Conservation (phyloP, 805 yeast species). For the Saturnispora quitensis region DNA sequence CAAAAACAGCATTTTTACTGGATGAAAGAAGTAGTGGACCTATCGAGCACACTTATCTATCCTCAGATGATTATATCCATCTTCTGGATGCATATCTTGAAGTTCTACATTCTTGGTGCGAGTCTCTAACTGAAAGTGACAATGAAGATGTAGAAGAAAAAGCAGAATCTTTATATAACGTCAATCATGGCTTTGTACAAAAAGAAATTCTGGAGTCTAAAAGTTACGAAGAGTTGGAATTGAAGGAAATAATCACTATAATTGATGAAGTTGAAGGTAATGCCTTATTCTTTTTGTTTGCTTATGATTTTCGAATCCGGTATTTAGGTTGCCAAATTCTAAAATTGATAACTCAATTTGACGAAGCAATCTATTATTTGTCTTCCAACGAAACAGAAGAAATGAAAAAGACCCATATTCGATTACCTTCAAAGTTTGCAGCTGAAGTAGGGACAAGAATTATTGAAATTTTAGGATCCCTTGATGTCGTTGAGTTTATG, state of each 20-base stretch:
- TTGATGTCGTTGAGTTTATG: conserved; percentile 59
- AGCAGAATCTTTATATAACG: conserved; percentile 28
- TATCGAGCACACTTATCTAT: conserved; percentile 49
- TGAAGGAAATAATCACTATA: conserved; percentile 72
- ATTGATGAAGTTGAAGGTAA: conserved; percentile 95
- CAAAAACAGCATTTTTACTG: conserved; percentile 68
- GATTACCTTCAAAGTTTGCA: conserved; percentile 61
- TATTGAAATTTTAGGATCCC: conserved; percentile 64
- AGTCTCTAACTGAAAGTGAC: conserved; percentile 39
- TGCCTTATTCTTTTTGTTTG: conserved; percentile 83
- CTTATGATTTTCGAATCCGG: conserved; percentile 72
- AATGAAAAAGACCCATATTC: conserved; percentile 33
- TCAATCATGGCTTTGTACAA: conserved; percentile 27
- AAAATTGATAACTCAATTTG: conserved; percentile 76
- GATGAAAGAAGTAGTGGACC: conserved; percentile 56
- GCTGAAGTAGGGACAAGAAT: conserved; percentile 72
- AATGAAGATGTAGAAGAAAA: conserved; percentile 21
- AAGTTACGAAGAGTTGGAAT: conserved; percentile 55
- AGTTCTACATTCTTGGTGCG: conserved; percentile 73
- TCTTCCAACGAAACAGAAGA: conserved; percentile 18
- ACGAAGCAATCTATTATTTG: conserved; percentile 59
- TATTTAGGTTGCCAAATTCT: conserved; percentile 68
- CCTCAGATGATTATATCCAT: conserved; percentile 51
- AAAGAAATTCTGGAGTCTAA: conserved; percentile 35
- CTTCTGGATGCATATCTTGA: conserved; percentile 68